Percentiles rank a stretch among this genome's conserved stretches.
These are phyloP conservation scores for Mucor ambiguus DNA, from an alignment of 371 early-diverging fungal species.

Conservation along the genomic window DNA sequence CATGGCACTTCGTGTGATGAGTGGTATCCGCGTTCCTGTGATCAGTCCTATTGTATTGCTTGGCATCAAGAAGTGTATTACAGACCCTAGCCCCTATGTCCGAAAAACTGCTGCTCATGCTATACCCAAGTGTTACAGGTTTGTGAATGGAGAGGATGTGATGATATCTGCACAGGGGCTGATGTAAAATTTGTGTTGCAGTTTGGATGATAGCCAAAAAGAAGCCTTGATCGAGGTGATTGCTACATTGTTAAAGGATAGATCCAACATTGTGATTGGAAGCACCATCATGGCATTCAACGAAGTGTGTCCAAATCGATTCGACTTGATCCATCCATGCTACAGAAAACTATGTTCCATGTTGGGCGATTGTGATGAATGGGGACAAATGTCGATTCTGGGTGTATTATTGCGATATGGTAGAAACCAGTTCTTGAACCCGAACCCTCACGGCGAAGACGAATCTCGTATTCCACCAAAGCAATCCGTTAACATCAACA, in stretches of 20 bases:
- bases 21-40: conserved; percentile 89
- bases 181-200: conserved; percentile 21
- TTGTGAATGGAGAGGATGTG: neutral
- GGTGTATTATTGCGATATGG: conserved; percentile 81
- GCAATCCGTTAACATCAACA: conserved; percentile 14
- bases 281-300: conserved; percentile 86
- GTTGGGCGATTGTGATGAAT: conserved; percentile 90
- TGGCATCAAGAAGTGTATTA: conserved; percentile 83
- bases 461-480: conserved; percentile 36
- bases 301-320: conserved; percentile 82
- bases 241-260: conserved; percentile 77
- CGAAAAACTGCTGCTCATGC: conserved; percentile 93
- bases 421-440: conserved; percentile 66
- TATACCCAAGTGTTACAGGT: conserved; percentile 87
- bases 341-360: conserved; percentile 86
- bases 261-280: conserved; percentile 86
- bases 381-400: conserved; percentile 92
- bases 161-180: neutral
- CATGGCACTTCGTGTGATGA: conserved; percentile 94
- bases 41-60: conserved; percentile 89
- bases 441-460: conserved; percentile 54
- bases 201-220: conserved; percentile 79
- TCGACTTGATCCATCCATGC: conserved; percentile 87
- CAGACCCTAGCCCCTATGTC: conserved; percentile 92
- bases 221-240: conserved; percentile 80